These are phyloP conservation scores for Selaginella tamariscina DNA, from an alignment of 75 land plant species.

Conservation along the genomic window DNA sequence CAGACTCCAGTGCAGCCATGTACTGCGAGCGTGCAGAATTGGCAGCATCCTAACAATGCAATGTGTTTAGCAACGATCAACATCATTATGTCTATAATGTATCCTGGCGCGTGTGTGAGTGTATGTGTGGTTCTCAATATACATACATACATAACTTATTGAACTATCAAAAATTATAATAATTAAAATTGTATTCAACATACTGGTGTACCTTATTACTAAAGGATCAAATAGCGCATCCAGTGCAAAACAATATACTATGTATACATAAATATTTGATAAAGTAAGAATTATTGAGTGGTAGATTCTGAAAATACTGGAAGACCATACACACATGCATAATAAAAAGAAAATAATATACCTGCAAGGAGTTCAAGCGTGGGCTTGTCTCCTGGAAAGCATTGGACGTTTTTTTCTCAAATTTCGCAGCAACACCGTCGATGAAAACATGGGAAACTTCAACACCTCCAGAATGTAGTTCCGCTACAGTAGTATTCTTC, in stretches of 20 bases:
- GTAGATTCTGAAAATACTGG: conserved; percentile 31
- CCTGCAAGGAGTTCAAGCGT: neutral
- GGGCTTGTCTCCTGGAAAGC: conserved; percentile 18
- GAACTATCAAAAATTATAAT: too few relatives aligned
- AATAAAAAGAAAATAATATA: too few relatives aligned
- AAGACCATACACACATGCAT: conserved; percentile 25
- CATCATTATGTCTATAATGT: too few relatives aligned
- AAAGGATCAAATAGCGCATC: conserved; percentile 15
- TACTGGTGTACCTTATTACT: too few relatives aligned
- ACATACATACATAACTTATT: too few relatives aligned
- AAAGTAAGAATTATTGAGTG: conserved; percentile 56
- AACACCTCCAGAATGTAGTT: conserved; percentile 71
- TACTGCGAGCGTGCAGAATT: neutral
- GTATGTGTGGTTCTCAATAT: too few relatives aligned
- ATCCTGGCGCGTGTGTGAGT: too few relatives aligned
- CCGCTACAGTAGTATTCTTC: conserved; percentile 57
- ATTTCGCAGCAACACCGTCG: conserved; percentile 66
- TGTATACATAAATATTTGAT: conserved; percentile 51
- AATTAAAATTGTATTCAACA: too few relatives aligned
- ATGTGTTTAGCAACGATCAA: too few relatives aligned
- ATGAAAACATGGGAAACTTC: conserved; percentile 49
- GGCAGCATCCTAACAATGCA: too few relatives aligned
- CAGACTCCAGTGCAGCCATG: neutral
- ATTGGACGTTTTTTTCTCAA: conserved; percentile 28
- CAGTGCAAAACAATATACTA: conserved; percentile 48